These are phyloP conservation scores for Scheffersomyces parashehatae DNA, from an alignment of 1,139 yeast species.

Conservation along the genomic window DNA sequence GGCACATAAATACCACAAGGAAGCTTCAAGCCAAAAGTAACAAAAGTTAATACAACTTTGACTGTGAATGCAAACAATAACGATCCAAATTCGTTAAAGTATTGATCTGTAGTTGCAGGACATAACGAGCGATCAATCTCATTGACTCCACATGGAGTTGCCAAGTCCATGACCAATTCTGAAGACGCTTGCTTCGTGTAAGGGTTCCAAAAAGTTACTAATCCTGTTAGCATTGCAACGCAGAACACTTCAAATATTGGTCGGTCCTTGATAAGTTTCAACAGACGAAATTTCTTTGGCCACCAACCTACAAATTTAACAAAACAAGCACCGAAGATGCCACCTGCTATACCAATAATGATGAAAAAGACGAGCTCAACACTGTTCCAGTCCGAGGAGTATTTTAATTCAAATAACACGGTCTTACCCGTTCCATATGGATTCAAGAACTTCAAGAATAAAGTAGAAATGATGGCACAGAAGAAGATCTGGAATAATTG, in stretches of 20 bases:
- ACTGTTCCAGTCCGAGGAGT: conserved; percentile 56
- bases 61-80: conserved; percentile 46
- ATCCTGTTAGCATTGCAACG: conserved; percentile 50
- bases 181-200: conserved; percentile 56
- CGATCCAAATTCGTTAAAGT: conserved; percentile 33
- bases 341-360: conserved; percentile 57
- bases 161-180: conserved; percentile 53
- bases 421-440: conserved; percentile 68
- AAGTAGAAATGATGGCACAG: conserved; percentile 60
- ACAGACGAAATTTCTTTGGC: conserved; percentile 43
- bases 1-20: conserved; percentile 73
- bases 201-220: conserved; percentile 52
- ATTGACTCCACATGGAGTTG: conserved; percentile 47
- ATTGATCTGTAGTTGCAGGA: conserved; percentile 33
- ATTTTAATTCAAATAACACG: conserved; percentile 58
- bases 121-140: conserved; percentile 38
- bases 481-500: conserved; percentile 61
- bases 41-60: conserved; percentile 48
- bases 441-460: conserved; percentile 55
- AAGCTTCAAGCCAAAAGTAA: conserved; percentile 61
- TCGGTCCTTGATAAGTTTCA: conserved; percentile 32
- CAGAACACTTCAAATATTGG: conserved; percentile 52
- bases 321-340: conserved; percentile 57
- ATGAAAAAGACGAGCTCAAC: conserved; percentile 50
- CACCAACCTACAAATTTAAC: conserved; percentile 54